phyloP scores from a whole-genome alignment of 108 stramenopile genomes.

The Conticribra weissflogii region DNA sequence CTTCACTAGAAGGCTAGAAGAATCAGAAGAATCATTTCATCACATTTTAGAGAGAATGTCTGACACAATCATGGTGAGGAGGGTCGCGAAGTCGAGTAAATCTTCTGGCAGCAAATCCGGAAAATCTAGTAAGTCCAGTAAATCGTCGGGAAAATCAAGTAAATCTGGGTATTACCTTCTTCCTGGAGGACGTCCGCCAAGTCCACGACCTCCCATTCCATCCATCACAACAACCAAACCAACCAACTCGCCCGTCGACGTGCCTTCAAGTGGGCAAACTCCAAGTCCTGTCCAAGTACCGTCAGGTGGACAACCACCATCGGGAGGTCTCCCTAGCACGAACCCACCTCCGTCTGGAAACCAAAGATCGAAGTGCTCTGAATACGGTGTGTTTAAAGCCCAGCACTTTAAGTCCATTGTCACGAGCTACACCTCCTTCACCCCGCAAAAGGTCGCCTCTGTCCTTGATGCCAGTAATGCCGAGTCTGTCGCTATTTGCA shows the following conservation, averaged over 20 bases:
- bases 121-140: neutral
- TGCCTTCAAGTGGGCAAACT: neutral
- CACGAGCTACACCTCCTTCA: slow-evolving; percentile 3
- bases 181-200: neutral
- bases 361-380: neutral
- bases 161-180: neutral
- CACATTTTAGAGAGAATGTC: neutral
- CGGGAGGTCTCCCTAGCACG: neutral
- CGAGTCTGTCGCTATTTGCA: slow-evolving; percentile 4
- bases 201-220: neutral
- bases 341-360: neutral
- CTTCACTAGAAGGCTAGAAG: neutral
- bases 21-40: neutral
- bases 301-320: neutral
- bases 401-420: slow-evolving; percentile 11
- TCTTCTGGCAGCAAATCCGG: too few species aligned
- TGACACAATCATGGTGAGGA: neutral
- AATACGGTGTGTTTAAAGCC: neutral
- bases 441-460: neutral
- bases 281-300: neutral
- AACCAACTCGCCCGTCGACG: neutral
- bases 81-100: neutral
- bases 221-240: neutral
- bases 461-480: neutral
- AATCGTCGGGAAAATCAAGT: slow-evolving; percentile 2